Percentiles rank a stretch among this genome's conserved stretches.
Conservation (phyloP, 768 basidiomycete species). For the Hypholoma sublateritium region DNA sequence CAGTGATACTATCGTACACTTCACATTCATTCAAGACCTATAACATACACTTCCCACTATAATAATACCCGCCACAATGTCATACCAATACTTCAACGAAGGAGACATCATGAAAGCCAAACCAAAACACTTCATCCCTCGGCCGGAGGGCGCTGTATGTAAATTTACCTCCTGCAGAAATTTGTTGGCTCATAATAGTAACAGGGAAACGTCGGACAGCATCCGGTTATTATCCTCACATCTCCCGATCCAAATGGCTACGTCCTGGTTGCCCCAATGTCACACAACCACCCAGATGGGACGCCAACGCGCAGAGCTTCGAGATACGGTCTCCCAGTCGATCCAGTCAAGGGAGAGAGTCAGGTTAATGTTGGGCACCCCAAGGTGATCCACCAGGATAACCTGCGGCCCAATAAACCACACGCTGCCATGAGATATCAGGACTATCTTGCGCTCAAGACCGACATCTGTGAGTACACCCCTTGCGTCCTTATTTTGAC, state of each 20-base stretch:
- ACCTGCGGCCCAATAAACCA: constrained; percentile 22
- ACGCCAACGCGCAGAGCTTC: constrained; percentile 23
- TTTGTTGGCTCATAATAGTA: not conserved
- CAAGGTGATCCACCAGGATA: constrained; percentile 20
- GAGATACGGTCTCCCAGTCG: constrained; percentile 24
- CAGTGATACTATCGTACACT: not conserved
- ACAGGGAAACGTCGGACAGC: constrained; percentile 26
- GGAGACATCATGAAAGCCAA: constrained; percentile 28
- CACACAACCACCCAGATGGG: constrained; percentile 23
- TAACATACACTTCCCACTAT: not conserved
- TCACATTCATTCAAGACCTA: constrained; percentile 1
- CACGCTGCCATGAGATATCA: constrained; percentile 19
- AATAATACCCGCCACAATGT: constrained; percentile 16
- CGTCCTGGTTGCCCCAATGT: constrained; percentile 23
- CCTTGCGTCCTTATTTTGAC: not conserved
- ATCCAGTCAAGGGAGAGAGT: constrained; percentile 26
- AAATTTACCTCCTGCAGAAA: not conserved
- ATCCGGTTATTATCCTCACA: constrained; percentile 23
- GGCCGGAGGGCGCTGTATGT: constrained; percentile 23
- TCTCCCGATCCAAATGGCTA: constrained; percentile 19
- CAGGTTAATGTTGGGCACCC: constrained; percentile 23
- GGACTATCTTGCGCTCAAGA: constrained; percentile 18
- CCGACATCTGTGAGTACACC: constrained; percentile 20
- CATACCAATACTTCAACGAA: constrained; percentile 12
- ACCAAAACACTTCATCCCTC: constrained; percentile 25